phyloP scores from a whole-genome alignment of 148 eudicot genomes.

The Heliosperma pusillum region DNA sequence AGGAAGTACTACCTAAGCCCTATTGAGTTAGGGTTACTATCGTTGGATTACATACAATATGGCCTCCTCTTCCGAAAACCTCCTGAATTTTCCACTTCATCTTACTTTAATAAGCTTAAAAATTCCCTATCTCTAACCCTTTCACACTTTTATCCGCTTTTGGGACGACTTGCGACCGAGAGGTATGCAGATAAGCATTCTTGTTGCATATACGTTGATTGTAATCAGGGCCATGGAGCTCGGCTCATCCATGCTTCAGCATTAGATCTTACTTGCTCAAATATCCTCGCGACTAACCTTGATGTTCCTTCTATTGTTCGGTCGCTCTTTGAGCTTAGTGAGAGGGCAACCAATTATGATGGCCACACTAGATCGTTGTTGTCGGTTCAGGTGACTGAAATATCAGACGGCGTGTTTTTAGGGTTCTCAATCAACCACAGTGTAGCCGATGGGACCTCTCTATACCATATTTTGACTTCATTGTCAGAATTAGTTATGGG shows the following conservation, averaged over 20 bases:
- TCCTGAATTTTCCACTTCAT: background rate
- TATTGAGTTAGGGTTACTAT: background rate
- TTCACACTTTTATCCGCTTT: conserved; percentile 12
- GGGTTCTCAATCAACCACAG: conserved; percentile 50
- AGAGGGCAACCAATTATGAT: conserved; percentile 30
- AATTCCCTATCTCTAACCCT: background rate
- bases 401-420: conserved; percentile 49
- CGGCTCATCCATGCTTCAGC: conserved; percentile 33
- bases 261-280: background rate
- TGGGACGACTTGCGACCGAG: conserved; percentile 16
- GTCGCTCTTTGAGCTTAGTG: conserved; percentile 28
- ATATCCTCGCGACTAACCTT: background rate
- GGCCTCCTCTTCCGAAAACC: conserved; percentile 18
- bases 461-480: conserved; percentile 33
- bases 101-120: background rate
- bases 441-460: conserved; percentile 50
- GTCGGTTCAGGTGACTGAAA: conserved; percentile 57
- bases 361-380: conserved; percentile 43
- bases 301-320: conserved; percentile 33
- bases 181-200: conserved; percentile 1
- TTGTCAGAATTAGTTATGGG: conserved; percentile 9
- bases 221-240: conserved; percentile 40
- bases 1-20: conserved; percentile 2
- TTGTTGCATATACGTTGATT: conserved; percentile 20
- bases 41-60: conserved; percentile 14